Conservation (phyloP, 2,329 filamentous ascomycete genomes). For the Penicillium frequentans region DNA sequence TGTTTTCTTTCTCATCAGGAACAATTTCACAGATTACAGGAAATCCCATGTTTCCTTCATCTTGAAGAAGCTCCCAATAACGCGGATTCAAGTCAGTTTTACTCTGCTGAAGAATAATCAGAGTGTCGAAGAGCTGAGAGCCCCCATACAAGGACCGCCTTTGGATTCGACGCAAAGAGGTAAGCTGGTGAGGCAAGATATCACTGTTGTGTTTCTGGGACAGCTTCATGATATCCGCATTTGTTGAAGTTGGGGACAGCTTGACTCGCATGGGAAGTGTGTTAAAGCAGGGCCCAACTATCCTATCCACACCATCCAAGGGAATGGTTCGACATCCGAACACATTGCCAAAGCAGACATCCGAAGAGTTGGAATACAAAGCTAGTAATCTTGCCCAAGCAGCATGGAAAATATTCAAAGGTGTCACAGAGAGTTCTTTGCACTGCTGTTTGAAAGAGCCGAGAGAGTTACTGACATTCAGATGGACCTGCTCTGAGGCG, state of each 20-base stretch:
- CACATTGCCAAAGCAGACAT: conserved; percentile 86
- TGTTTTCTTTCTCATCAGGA: conserved; percentile 55
- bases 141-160: conserved; percentile 47
- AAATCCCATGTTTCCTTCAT: conserved; percentile 60
- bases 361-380: conserved; percentile 55
- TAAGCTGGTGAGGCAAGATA: conserved; percentile 69
- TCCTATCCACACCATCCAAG: conserved; percentile 64
- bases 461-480: conserved; percentile 39
- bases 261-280: conserved; percentile 71
- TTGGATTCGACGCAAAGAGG: conserved; percentile 72
- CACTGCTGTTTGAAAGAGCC: conserved; percentile 50
- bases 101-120: conserved; percentile 75
- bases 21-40: conserved; percentile 75
- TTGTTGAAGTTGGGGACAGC: conserved; percentile 50
- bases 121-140: conserved; percentile 70
- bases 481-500: conserved; percentile 15
- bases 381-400: conserved; percentile 69
- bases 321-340: conserved; percentile 72
- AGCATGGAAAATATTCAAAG: conserved; percentile 69
- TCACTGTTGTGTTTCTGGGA: conserved; percentile 64
- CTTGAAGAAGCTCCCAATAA: conserved; percentile 53
- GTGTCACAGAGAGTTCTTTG: conserved; percentile 57
- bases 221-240: conserved; percentile 58
- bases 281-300: conserved; percentile 92
- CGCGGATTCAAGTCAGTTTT: conserved; percentile 43